Evolutionary conservation across 768 basidiomycete species (phyloP).

Genomic region (Lactarius indigo): DNA sequence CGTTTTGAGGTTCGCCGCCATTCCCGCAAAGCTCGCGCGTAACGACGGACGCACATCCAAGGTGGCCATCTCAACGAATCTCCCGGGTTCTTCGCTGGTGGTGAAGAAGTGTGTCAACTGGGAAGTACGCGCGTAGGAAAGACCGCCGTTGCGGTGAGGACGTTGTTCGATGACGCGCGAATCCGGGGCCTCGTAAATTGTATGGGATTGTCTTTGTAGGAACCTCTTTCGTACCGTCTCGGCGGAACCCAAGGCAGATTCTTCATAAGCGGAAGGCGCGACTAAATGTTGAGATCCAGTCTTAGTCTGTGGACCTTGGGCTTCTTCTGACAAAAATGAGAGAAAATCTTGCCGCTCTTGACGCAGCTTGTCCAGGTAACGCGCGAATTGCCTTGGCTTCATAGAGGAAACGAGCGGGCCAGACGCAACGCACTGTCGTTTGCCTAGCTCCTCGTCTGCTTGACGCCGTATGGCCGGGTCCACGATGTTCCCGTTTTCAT

Average conservation of each 20-base stretch:
- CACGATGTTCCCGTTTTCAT: slow-evolving; percentile 1
- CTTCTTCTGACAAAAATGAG: slow-evolving; percentile 38
- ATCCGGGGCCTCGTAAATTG: slow-evolving; percentile 26
- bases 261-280: slow-evolving; percentile 24
- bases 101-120: slow-evolving; percentile 51
- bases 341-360: slow-evolving; percentile 53
- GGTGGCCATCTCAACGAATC: slow-evolving; percentile 34
- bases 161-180: slow-evolving; percentile 52
- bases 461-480: slow-evolving; percentile 6
- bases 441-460: neutral
- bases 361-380: slow-evolving; percentile 59
- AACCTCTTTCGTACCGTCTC: slow-evolving; percentile 36
- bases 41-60: slow-evolving; percentile 11
- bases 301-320: slow-evolving; percentile 4
- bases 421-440: slow-evolving; percentile 26
- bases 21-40: slow-evolving; percentile 46
- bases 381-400: slow-evolving; percentile 52
- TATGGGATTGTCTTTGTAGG: slow-evolving; percentile 35
- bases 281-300: neutral
- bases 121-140: slow-evolving; percentile 56
- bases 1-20: slow-evolving; percentile 32
- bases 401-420: slow-evolving; percentile 59
- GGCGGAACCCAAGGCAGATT: slow-evolving; percentile 15
- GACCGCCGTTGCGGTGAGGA: slow-evolving; percentile 61
- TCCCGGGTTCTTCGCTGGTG: slow-evolving; percentile 53